phyloP scores from a whole-genome alignment of 176 grass and related monocot species.

The Otatea glauca region DNA sequence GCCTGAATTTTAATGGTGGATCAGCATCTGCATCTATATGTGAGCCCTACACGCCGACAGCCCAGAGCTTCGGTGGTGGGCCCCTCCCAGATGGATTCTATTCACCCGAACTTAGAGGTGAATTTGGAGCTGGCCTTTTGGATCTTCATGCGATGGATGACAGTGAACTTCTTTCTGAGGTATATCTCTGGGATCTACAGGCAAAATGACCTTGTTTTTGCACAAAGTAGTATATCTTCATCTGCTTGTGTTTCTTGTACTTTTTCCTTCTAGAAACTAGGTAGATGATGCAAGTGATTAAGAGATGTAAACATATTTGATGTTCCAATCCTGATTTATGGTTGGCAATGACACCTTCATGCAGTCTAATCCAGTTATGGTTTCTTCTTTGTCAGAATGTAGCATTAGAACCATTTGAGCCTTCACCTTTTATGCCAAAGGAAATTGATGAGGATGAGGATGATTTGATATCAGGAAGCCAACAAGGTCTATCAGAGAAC shows the following conservation, averaged over 20 bases:
- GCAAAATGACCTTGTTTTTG: not conserved
- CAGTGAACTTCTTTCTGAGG: conserved; percentile 92
- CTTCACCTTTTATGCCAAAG: conserved; percentile 82
- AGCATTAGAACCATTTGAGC: conserved; percentile 76
- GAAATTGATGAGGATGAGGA: conserved; percentile 79
- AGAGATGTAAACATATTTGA: conserved; percentile 34
- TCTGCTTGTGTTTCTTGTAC: not conserved
- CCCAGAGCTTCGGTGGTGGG: conserved; percentile 58
- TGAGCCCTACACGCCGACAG: conserved; percentile 64
- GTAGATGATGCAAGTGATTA: conserved; percentile 25
- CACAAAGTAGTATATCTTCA: conserved; percentile 6
- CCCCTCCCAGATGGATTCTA: conserved; percentile 71
- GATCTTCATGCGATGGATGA: conserved; percentile 97
- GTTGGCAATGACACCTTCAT: conserved; percentile 28
- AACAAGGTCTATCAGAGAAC: conserved; percentile 68
- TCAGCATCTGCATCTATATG: conserved; percentile 54
- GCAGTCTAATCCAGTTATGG: conserved; percentile 39
- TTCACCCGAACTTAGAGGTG: conserved; percentile 87
- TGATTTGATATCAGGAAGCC: conserved; percentile 53
- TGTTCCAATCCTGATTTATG: conserved; percentile 27
- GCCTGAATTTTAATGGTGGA: conserved; percentile 82
- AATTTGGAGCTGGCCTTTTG: conserved; percentile 95
- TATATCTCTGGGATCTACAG: conserved; percentile 42
- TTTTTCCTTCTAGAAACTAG: conserved; percentile 38
- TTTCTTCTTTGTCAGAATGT: conserved; percentile 71